Conservation (phyloP, 1,139 yeast genomes). For the Taiozyma sp. region DNA sequence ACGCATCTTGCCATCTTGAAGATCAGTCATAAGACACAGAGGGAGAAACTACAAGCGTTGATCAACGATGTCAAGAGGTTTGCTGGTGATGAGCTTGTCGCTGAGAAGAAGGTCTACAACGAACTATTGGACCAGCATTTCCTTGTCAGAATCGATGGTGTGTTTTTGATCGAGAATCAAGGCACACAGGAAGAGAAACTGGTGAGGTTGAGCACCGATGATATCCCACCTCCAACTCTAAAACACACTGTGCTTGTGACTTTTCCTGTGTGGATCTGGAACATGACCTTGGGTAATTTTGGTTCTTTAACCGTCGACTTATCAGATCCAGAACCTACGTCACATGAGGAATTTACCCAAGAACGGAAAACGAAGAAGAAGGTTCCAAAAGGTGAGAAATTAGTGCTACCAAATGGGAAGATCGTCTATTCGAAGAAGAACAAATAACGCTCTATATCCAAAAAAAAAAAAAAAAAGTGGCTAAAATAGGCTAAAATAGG, state of each 20-base stretch:
- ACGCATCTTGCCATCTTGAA: conserved; percentile 58
- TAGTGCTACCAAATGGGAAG: conserved; percentile 57
- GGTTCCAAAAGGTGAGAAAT: conserved; percentile 39
- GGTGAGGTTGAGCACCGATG: conserved; percentile 19
- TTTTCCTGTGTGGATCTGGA: conserved; percentile 43
- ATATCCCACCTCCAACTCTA: conserved; percentile 39
- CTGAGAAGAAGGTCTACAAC: conserved; percentile 31
- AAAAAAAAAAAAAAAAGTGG: too few relatives aligned
- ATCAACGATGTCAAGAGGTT: conserved; percentile 43
- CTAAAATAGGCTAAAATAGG: background rate
- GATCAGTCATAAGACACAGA: conserved; percentile 55
- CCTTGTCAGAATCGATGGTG: conserved; percentile 68
- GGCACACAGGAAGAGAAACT: conserved; percentile 39
- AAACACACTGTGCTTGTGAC: conserved; percentile 52
- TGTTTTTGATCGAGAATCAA: conserved; percentile 35
- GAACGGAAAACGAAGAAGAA: conserved; percentile 30
- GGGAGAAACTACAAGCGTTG: conserved; percentile 49
- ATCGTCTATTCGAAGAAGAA: conserved; percentile 36
- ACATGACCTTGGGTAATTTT: conserved; percentile 38
- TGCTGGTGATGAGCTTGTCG: conserved; percentile 27
- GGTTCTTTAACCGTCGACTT: conserved; percentile 5
- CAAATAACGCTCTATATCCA: background rate
- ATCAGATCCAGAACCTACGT: conserved; percentile 6
- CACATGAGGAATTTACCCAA: conserved; percentile 2
- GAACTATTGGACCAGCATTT: conserved; percentile 53